A percentile compares a stretch with the other conserved stretches of the same genome.
phyloP scores from a whole-genome alignment of 2,329 filamentous ascomycete species.

The Aspergillus sp. region DNA sequence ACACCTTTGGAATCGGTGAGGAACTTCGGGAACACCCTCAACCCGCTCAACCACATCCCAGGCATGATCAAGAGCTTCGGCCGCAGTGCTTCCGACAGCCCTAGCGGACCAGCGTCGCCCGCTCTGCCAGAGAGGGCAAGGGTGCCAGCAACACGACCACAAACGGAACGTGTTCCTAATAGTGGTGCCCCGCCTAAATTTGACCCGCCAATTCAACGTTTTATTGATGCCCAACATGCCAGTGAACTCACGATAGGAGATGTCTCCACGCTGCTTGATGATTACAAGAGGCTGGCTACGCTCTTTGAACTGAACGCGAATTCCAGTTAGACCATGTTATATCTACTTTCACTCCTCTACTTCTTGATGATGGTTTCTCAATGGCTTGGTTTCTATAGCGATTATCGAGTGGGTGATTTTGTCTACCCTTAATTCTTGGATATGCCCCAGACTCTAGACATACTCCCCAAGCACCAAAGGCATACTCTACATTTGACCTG shows the following conservation, averaged over 20 bases:
- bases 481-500: no score
- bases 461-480: no score
- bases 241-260: conserved; percentile 66
- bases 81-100: conserved; percentile 35
- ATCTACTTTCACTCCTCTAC: not conserved
- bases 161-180: conserved; percentile 9
- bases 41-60: conserved; percentile 71
- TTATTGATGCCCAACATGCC: conserved; percentile 63
- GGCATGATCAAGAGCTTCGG: conserved; percentile 73
- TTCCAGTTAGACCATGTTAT: conserved; percentile 7
- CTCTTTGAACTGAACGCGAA: conserved; percentile 44
- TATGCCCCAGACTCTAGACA: no score
- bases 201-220: conserved; percentile 60
- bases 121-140: conserved; percentile 35
- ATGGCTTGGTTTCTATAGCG: not conserved
- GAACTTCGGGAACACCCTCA: conserved; percentile 69
- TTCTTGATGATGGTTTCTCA: not conserved
- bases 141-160: conserved; percentile 4
- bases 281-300: conserved; percentile 65
- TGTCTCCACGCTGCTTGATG: conserved; percentile 60
- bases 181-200: conserved; percentile 12
- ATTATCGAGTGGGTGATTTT: no score
- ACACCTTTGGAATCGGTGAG: conserved; percentile 74
- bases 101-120: conserved; percentile 33
- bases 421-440: no score